Conservation (phyloP, 805 yeast genomes). For the Lipomyces yamadae region DNA sequence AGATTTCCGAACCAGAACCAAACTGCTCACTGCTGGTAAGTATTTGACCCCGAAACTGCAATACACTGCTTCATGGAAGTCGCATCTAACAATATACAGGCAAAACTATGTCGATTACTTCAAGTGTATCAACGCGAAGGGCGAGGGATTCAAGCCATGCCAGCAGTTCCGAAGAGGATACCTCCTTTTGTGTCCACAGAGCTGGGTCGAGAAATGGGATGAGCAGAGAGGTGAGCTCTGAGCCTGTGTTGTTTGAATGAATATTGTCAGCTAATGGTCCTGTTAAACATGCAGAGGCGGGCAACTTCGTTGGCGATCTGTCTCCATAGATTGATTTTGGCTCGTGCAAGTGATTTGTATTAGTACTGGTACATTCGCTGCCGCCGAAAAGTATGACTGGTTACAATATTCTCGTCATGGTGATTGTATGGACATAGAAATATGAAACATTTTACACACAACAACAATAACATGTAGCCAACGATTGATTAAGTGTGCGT, state of each 20-base stretch:
- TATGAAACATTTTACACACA: neutral
- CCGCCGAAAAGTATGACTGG: neutral
- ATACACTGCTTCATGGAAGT: neutral
- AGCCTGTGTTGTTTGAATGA: neutral
- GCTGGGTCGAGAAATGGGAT: constrained; percentile 51
- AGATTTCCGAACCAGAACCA: constrained; percentile 97
- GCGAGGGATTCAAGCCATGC: constrained; percentile 98
- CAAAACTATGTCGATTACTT: constrained; percentile 97
- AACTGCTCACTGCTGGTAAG: constrained; percentile 90
- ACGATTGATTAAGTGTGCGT: neutral
- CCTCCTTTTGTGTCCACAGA: constrained; percentile 47
- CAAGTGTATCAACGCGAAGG: constrained; percentile 95
- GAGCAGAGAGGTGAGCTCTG: constrained; percentile 47
- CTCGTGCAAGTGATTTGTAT: neutral
- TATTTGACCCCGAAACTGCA: neutral
- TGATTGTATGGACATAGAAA: neutral
- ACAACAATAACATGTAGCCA: neutral
- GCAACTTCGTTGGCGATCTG: constrained; percentile 41
- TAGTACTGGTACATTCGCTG: neutral
- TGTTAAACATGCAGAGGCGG: constrained; percentile 31
- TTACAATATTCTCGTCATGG: neutral
- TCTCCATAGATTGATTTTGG: neutral
- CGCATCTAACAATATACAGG: constrained; percentile 16
- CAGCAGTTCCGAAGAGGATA: constrained; percentile 90
- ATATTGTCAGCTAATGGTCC: neutral